Evolutionary conservation across 176 grass and related monocot species (phyloP), one percentile per base, ranked within the genome.

Genomic region (Cenchrus fungigraminus): DNA sequence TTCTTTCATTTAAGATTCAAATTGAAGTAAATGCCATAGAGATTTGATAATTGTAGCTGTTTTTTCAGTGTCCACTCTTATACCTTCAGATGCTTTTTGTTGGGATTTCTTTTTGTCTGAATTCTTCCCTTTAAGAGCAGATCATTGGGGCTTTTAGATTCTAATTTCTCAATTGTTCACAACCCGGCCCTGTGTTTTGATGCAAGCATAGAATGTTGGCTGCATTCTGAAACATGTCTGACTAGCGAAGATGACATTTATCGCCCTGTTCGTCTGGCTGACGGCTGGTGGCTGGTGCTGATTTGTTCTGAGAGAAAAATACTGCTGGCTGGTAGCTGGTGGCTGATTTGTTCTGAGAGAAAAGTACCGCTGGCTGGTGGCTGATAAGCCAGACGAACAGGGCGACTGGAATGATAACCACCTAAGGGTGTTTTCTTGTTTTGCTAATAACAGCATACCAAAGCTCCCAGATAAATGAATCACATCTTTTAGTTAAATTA

Each of bases 1-100:
- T 76, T 22, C 19, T 90, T 22, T 49, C 46, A n/a, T 78, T 90
- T 4, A 22, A 51, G 79, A 69, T 11, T 63, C 49, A 47, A 60
- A 83, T 68, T 32, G 10, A 29, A 87, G 42, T 83, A 32, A 58
- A 9, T 51, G 16, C 28, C 49, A 66, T 65, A 67, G 42, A 85
- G 9, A 31, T 68, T 31, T 75, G 3, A 60, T 19, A 65, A 79
- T 60, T 25, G 8, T 55, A 82, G 49, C 25, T 65, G 57, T 77
- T 65, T 0, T 42, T 42, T 82, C 14, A 19, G 19, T 73, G 20
- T 8, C 6, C 51, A 58, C 49, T 59, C 4, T 49, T 73, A 20
- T 58, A 34, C 20, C 28, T 69, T 60, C 8, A 70, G 20, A 70
- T 76, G 15, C 70, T n/a, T 80, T 73, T 7, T 1, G 20, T 45